A percentile compares a stretch with the other conserved stretches of the same genome.
Evolutionary conservation across 345 rosid genomes (phyloP).

Genomic region (Arabis hirsuta): DNA sequence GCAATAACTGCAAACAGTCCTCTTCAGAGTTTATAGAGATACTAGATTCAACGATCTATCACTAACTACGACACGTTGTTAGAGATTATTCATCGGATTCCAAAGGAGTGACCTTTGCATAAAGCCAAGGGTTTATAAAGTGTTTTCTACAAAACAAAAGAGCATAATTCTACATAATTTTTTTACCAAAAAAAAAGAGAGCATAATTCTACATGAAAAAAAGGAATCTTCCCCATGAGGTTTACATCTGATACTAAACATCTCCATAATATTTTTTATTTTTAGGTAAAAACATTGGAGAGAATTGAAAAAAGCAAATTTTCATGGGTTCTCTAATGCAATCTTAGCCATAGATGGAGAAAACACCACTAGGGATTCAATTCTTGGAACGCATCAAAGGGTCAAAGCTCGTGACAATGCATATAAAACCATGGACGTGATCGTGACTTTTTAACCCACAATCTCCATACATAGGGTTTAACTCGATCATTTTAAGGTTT

Average conservation of each 20-base stretch:
- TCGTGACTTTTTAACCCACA: conserved; percentile 88
- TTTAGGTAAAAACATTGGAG: conserved; percentile 8
- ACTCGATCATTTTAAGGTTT: conserved; percentile 32
- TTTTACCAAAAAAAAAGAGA: no score
- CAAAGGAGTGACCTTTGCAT: conserved; percentile 3
- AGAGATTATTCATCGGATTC: background rate
- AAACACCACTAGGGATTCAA: conserved; percentile 73
- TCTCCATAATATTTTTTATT: background rate
- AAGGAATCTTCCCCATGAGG: conserved; percentile 27
- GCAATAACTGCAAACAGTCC: background rate
- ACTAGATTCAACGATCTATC: conserved; percentile 7
- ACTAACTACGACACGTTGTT: conserved; percentile 25
- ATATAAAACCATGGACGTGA: conserved; percentile 76
- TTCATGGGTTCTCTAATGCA: conserved; percentile 65
- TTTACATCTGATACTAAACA: background rate
- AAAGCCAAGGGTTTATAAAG: conserved; percentile 20
- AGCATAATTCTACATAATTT: background rate
- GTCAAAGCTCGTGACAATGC: conserved; percentile 56
- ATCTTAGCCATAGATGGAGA: conserved; percentile 26
- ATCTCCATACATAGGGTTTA: conserved; percentile 41
- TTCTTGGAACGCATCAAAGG: conserved; percentile 56
- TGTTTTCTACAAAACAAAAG: background rate
- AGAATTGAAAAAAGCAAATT: background rate
- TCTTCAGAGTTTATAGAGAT: conserved; percentile 7
- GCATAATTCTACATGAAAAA: conserved; percentile 9